Conservation (phyloP, 257 asterid species). For the Nicotiana obtusifolia region DNA sequence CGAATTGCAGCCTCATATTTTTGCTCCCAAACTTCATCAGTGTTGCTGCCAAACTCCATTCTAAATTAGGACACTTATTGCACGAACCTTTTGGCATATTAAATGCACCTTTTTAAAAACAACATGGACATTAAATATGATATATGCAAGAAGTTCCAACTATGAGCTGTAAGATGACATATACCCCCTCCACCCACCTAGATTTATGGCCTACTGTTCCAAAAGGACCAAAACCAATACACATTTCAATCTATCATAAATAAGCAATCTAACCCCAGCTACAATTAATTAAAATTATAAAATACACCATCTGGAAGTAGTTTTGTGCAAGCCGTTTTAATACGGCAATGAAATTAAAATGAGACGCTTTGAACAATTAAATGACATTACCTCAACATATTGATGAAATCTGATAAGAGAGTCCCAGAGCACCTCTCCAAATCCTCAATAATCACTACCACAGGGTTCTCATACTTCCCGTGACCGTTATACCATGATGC, state of each 20-base stretch:
- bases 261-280: background rate
- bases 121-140: background rate
- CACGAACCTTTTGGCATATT: background rate
- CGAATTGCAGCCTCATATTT: background rate
- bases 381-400: conserved; percentile 62
- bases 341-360: no score
- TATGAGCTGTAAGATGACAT: background rate
- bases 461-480: conserved; percentile 53
- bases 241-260: background rate
- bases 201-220: background rate
- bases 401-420: conserved; percentile 75
- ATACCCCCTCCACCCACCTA: background rate
- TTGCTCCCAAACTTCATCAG: background rate
- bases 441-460: conserved; percentile 74
- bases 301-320: background rate
- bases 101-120: background rate
- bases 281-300: background rate
- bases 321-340: background rate
- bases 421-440: conserved; percentile 76
- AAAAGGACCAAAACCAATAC: background rate
- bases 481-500: conserved; percentile 80
- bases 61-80: background rate
- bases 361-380: background rate
- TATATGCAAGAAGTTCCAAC: background rate
- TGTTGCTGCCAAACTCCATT: background rate